These are phyloP conservation scores for Pholiota microspora DNA, from an alignment of 768 basidiomycete genomes.

Conservation along the genomic window DNA sequence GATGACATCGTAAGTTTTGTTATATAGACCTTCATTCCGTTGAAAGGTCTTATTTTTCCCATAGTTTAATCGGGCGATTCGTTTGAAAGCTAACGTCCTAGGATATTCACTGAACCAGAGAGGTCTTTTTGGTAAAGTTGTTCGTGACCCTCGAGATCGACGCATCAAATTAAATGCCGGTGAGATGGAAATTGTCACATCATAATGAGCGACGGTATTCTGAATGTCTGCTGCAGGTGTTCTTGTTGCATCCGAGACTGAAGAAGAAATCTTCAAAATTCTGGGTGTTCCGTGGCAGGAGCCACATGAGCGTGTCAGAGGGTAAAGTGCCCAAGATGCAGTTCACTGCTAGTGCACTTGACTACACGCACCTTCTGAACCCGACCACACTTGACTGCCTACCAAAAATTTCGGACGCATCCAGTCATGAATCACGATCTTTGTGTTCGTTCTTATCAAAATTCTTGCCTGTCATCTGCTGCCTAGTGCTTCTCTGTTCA, in stretches of 20 bases:
- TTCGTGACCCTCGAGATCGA: constrained; percentile 65
- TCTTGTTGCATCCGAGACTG: constrained; percentile 78
- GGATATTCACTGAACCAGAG: constrained; percentile 89
- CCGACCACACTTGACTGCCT: too few relatives aligned
- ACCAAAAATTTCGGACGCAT: too few relatives aligned
- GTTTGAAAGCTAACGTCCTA: constrained; percentile 76
- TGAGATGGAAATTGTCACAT: not conserved
- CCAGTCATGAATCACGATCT: too few relatives aligned
- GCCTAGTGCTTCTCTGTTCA: too few relatives aligned
- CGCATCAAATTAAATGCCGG: constrained; percentile 61
- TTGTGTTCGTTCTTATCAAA: too few relatives aligned
- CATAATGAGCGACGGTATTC: not conserved
- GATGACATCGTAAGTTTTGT: constrained; percentile 76
- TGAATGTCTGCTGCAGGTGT: constrained; percentile 39
- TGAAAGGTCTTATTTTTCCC: not conserved
- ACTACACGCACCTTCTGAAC: too few relatives aligned
- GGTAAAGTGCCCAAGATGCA: too few relatives aligned
- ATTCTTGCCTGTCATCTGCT: too few relatives aligned
- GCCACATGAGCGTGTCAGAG: constrained; percentile 68
- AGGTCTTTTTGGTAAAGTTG: constrained; percentile 71
- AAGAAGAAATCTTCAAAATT: constrained; percentile 81
- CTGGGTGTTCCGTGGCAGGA: constrained; percentile 82
- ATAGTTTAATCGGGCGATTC: constrained; percentile 89
- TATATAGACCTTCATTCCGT: not conserved
- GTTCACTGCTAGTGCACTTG: not conserved